Percentiles rank a stretch among this genome's conserved stretches.
Evolutionary conservation across 495 filamentous ascomycete genomes (phyloP).

Genomic region (Trichoderma parareesei): DNA sequence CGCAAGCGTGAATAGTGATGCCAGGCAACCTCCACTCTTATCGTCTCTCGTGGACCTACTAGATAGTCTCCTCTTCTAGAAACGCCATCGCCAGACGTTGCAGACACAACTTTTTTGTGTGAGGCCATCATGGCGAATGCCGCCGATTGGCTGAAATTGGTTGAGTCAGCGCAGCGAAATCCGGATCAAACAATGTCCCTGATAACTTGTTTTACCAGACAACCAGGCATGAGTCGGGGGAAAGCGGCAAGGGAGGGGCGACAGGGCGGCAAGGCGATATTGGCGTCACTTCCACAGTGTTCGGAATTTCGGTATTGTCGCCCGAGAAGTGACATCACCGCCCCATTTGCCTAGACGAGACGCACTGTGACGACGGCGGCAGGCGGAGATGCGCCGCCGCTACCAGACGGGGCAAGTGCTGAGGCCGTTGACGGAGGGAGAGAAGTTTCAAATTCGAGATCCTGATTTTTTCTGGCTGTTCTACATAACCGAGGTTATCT

Average conservation of each 20-base stretch:
- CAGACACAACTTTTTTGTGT: too few species aligned
- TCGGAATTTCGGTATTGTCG: neutral
- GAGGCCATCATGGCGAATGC: too few species aligned
- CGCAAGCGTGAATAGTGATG: too few species aligned
- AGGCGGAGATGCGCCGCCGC: conserved; percentile 2
- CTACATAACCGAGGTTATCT: too few species aligned
- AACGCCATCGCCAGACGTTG: neutral
- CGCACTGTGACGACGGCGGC: neutral
- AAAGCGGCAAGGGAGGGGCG: too few species aligned
- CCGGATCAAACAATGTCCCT: neutral
- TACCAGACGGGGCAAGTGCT: neutral
- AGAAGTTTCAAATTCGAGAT: neutral
- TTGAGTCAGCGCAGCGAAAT: neutral
- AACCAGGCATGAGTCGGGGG: too few species aligned
- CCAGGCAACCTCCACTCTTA: neutral
- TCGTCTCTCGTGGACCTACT: neutral
- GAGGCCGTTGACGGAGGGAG: neutral
- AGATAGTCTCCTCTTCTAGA: neutral
- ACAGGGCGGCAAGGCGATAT: too few species aligned
- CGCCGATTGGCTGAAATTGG: too few species aligned
- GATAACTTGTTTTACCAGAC: too few species aligned
- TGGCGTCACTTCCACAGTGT: neutral
- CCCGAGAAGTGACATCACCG: neutral
- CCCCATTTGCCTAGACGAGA: neutral
- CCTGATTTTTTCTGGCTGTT: too few species aligned